These are phyloP conservation scores for Nemania sp. DNA, from an alignment of 2,329 filamentous ascomycete species.

Conservation along the genomic window DNA sequence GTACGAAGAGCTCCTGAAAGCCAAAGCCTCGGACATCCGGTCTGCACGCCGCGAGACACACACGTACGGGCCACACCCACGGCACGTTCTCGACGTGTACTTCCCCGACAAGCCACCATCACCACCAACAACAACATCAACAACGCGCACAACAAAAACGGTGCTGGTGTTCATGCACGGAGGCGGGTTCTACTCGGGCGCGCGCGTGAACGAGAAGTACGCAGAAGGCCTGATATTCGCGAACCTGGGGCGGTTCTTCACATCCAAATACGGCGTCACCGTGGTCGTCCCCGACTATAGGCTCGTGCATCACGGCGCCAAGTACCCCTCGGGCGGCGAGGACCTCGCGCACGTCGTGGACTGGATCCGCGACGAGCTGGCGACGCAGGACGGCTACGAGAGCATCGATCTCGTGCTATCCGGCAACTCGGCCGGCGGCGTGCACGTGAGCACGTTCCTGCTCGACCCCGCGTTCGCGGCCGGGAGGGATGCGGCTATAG, in stretches of 20 bases:
- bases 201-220: slow-evolving; percentile 33
- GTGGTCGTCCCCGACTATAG: slow-evolving; percentile 46
- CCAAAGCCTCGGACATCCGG: slow-evolving; percentile 33
- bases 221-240: slow-evolving; percentile 37
- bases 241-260: slow-evolving; percentile 47
- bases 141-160: slow-evolving; percentile 23
- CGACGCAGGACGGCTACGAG: slow-evolving; percentile 30
- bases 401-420: slow-evolving; percentile 43
- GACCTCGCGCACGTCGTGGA: slow-evolving; percentile 42
- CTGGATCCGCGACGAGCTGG: slow-evolving; percentile 38
- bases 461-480: slow-evolving; percentile 34
- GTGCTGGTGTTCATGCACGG: slow-evolving; percentile 42
- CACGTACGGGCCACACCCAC: slow-evolving; percentile 40
- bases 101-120: slow-evolving; percentile 23
- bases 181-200: slow-evolving; percentile 41
- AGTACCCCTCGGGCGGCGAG: slow-evolving; percentile 46
- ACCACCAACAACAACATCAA: slow-evolving; percentile 11
- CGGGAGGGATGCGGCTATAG: slow-evolving; percentile 21
- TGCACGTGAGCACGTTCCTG: slow-evolving; percentile 44
- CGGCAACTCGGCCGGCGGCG: slow-evolving; percentile 47
- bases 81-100: slow-evolving; percentile 47
- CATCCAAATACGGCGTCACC: slow-evolving; percentile 40
- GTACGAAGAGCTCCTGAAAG: slow-evolving; percentile 32
- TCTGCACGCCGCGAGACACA: slow-evolving; percentile 37
- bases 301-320: slow-evolving; percentile 44